phyloP scores from a whole-genome alignment of 225 moss, liverwort and hornwort genomes.

The Rhytidiadelphus loreus region DNA sequence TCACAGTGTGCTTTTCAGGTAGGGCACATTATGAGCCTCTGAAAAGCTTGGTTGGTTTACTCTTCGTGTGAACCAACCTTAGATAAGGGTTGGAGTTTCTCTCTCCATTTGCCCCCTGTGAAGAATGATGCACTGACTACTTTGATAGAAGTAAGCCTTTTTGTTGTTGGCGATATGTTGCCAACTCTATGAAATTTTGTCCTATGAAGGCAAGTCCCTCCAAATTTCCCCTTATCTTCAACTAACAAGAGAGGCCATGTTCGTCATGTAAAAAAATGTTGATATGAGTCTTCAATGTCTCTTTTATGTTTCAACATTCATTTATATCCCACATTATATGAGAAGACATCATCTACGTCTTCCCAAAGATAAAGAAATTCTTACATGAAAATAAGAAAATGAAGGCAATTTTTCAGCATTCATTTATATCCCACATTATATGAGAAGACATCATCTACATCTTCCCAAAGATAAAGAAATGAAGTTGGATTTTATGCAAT shows the following conservation, averaged over 20 bases:
- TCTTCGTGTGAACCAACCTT: background rate
- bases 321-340: background rate
- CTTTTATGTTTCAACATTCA: accelerated
- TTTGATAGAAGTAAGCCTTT: background rate
- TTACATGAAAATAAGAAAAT: no score
- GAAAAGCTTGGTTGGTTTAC: no score
- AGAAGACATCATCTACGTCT: background rate
- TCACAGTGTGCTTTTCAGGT: background rate
- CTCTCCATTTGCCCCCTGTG: accelerated
- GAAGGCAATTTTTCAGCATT: background rate
- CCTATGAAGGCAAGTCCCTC: no score
- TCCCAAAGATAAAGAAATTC: background rate
- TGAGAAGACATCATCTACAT: background rate
- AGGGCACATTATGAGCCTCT: background rate
- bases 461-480: background rate
- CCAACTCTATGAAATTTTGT: no score
- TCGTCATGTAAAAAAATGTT: accelerated
- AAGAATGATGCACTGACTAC: accelerated
- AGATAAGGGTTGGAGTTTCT: background rate
- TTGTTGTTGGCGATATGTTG: background rate
- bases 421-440: background rate
- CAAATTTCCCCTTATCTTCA: no score
- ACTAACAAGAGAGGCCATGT: background rate
- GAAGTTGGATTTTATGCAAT: background rate
- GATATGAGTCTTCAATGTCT: background rate